These are phyloP conservation scores for Fusarium chaquense DNA, from an alignment of 2,329 filamentous ascomycete species.

Conservation along the genomic window DNA sequence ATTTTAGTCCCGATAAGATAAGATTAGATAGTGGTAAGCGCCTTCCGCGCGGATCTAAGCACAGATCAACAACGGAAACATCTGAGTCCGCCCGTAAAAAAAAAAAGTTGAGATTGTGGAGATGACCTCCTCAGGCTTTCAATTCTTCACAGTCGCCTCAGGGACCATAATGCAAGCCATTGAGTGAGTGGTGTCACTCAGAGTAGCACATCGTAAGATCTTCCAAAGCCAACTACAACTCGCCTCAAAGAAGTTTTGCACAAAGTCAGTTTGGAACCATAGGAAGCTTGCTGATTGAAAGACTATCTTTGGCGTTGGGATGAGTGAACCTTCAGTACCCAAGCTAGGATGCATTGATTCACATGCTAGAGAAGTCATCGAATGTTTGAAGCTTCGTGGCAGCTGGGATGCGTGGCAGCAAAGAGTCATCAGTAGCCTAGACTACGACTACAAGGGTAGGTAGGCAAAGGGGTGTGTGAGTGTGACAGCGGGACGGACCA, in stretches of 20 bases:
- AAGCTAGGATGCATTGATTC: constrained; percentile 5
- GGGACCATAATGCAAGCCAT: constrained; percentile 19
- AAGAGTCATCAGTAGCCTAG: constrained; percentile 36
- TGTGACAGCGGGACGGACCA: constrained; percentile 29
- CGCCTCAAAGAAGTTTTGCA: background rate
- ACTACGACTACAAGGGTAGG: background rate
- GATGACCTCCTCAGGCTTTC: constrained; percentile 22
- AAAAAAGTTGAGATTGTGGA: constrained; percentile 16
- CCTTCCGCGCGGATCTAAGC: constrained; percentile 31
- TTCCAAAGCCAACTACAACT: background rate
- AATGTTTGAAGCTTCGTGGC: constrained; percentile 32
- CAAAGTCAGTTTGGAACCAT: background rate
- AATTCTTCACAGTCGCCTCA: constrained; percentile 11
- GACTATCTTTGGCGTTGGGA: background rate
- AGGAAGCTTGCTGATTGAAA: background rate
- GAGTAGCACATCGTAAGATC: constrained; percentile 41
- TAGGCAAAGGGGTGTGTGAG: constrained; percentile 31
- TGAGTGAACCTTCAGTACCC: background rate
- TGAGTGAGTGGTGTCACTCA: constrained; percentile 36
- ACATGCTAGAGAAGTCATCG: constrained; percentile 21
- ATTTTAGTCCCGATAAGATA: constrained; percentile 16
- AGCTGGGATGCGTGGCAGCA: constrained; percentile 37
- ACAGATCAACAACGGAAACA: constrained; percentile 7
- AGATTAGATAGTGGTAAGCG: constrained; percentile 29
- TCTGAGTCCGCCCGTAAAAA: background rate